Conservation (phyloP, 306 rosid genomes). For the Lagenaria siceraria region DNA sequence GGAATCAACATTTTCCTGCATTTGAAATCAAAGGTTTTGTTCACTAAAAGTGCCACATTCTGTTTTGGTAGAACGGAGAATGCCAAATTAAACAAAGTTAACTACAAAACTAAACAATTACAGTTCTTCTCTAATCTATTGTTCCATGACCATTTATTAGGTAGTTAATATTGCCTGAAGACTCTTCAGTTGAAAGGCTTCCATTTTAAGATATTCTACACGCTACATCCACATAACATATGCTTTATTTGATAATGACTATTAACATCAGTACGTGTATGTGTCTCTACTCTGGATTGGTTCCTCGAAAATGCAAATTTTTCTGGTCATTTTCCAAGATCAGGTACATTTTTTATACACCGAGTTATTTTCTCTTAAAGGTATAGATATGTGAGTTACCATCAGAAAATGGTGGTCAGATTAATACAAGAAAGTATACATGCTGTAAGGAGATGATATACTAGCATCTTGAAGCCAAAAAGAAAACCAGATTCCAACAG, state of each 20-base stretch:
- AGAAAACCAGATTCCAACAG: conserved; percentile 71
- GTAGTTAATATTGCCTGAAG: background rate
- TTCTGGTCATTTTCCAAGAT: background rate
- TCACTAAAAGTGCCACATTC: background rate
- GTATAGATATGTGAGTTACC: conserved; percentile 82
- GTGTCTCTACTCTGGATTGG: background rate
- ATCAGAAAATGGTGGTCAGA: conserved; percentile 65
- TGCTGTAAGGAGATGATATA: conserved; percentile 89
- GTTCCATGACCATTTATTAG: background rate
- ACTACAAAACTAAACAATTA: background rate
- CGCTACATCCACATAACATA: background rate
- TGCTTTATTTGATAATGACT: background rate
- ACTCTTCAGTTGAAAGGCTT: background rate
- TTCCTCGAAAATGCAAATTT: background rate
- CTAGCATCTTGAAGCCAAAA: conserved; percentile 66
- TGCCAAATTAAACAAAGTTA: background rate
- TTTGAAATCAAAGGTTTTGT: conserved; percentile 13
- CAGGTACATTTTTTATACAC: background rate
- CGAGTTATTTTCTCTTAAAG: conserved; percentile 17
- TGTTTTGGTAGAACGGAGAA: background rate
- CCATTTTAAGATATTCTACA: background rate
- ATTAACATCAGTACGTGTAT: background rate
- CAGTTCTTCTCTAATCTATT: background rate
- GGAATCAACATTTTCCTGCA: conserved; percentile 87
- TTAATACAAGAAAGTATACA: conserved; percentile 92